phyloP scores from a whole-genome alignment of 345 rosid genomes.

The Eucalyptus coolabah region DNA sequence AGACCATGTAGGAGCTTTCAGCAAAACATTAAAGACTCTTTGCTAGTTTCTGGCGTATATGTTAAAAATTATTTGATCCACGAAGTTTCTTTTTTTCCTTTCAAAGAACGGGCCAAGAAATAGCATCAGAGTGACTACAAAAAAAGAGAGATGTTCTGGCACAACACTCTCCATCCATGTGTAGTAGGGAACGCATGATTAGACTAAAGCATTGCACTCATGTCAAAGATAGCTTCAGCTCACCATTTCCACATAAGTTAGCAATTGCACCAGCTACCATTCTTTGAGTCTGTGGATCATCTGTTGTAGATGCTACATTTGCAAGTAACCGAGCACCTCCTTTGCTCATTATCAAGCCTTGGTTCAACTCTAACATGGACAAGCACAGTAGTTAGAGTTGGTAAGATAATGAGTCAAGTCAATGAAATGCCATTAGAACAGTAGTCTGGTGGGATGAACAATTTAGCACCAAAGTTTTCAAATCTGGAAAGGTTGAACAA shows the following conservation, averaged over 20 bases:
- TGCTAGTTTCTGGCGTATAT: background rate
- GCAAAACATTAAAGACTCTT: background rate
- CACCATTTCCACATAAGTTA: slow-evolving; percentile 91
- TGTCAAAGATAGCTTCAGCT: background rate
- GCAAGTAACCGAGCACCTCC: slow-evolving; percentile 78
- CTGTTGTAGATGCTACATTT: slow-evolving; percentile 58
- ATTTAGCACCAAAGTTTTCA: background rate
- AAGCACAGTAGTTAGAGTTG: background rate
- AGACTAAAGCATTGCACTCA: background rate
- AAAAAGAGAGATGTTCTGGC: background rate
- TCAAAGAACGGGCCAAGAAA: background rate
- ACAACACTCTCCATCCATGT: background rate
- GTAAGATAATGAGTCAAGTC: background rate
- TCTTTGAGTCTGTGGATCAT: slow-evolving; percentile 80
- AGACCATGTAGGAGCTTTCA: background rate
- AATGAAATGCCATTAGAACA: background rate
- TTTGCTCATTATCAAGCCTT: slow-evolving; percentile 75
- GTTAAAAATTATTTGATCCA: background rate
- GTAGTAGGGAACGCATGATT: background rate
- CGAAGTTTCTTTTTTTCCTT: background rate
- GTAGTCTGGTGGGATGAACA: background rate
- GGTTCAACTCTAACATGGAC: slow-evolving; percentile 53
- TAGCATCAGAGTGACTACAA: background rate
- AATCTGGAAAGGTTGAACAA: background rate
- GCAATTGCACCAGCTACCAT: slow-evolving; percentile 98